Conservation (phyloP, 768 basidiomycete genomes). For the Rossbeevera mucosa region DNA sequence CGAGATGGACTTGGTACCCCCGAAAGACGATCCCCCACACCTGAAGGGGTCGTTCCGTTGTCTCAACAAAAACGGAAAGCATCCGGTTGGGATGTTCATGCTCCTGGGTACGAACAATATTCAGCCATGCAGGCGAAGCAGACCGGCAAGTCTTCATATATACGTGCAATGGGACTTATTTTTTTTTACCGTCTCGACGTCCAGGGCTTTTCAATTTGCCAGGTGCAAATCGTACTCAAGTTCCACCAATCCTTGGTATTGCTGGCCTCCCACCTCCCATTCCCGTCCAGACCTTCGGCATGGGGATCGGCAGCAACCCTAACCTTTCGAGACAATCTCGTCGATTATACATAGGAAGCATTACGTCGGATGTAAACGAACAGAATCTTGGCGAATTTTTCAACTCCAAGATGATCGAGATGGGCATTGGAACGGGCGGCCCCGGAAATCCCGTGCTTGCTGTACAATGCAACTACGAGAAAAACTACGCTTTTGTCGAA, state of each 20-base stretch:
- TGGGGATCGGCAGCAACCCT: conserved; percentile 82
- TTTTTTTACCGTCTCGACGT: conserved; percentile 13
- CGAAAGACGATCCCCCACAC: conserved; percentile 85
- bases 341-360: conserved; percentile 94
- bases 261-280: conserved; percentile 79
- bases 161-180: background rate
- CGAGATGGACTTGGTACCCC: conserved; percentile 57
- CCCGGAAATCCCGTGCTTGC: conserved; percentile 89
- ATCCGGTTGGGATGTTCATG: conserved; percentile 95
- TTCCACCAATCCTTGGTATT: conserved; percentile 75
- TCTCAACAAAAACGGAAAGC: conserved; percentile 85
- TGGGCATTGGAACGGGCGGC: conserved; percentile 77
- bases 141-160: conserved; percentile 57
- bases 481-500: conserved; percentile 98
- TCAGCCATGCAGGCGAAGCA: conserved; percentile 97
- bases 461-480: conserved; percentile 97
- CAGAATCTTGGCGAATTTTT: conserved; percentile 90
- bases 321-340: conserved; percentile 91
- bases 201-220: conserved; percentile 94
- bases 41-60: conserved; percentile 74
- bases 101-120: conserved; percentile 92
- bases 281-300: conserved; percentile 80
- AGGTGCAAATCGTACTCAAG: conserved; percentile 87
- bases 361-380: conserved; percentile 92
- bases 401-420: conserved; percentile 93